Percentiles rank a stretch among this genome's conserved stretches.
Conservation (phyloP, 495 filamentous ascomycete species). For the Aspergillus sclerotiicarbonarius region DNA sequence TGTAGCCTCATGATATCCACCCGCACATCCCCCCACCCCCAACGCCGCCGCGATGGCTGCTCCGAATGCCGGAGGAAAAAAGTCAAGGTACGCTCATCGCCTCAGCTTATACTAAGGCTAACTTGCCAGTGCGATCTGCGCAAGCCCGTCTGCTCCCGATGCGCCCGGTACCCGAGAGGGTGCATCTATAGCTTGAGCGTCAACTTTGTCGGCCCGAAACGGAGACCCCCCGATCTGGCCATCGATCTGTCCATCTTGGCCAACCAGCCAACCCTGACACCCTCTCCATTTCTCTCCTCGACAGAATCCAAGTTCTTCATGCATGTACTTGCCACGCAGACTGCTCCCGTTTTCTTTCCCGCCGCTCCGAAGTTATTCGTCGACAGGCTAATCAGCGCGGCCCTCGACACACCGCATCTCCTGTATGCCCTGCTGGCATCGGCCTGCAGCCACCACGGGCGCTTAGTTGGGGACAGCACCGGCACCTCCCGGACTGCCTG, state of each 20-base stretch:
- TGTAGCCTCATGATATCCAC: not conserved
- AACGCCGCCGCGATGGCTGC: constrained; percentile 33
- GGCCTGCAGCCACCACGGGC: constrained; percentile 31
- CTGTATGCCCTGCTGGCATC: constrained; percentile 30
- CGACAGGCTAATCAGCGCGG: constrained; percentile 23
- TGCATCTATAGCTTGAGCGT: constrained; percentile 28
- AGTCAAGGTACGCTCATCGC: constrained; percentile 23
- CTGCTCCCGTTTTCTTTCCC: constrained; percentile 28
- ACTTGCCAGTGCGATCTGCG: constrained; percentile 27
- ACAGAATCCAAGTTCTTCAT: constrained; percentile 28
- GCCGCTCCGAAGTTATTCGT: constrained; percentile 26
- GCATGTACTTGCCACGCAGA: constrained; percentile 29
- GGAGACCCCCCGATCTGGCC: not conserved
- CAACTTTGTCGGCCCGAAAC: constrained; percentile 7
- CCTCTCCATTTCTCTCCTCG: constrained; percentile 23
- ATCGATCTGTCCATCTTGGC: not conserved
- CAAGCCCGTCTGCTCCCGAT: constrained; percentile 29
- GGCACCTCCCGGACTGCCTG: constrained; percentile 13
- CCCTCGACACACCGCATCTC: constrained; percentile 30
- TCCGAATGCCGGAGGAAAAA: constrained; percentile 36
- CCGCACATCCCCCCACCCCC: not conserved
- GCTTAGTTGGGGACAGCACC: constrained; percentile 21
- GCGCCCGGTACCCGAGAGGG: constrained; percentile 26
- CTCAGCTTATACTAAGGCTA: not conserved
- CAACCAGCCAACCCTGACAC: constrained; percentile 18